A percentile compares a stretch with the other conserved stretches of the same genome.
Evolutionary conservation across 257 asterid species (phyloP).

Genomic region (Nyctanthes arbortristis): DNA sequence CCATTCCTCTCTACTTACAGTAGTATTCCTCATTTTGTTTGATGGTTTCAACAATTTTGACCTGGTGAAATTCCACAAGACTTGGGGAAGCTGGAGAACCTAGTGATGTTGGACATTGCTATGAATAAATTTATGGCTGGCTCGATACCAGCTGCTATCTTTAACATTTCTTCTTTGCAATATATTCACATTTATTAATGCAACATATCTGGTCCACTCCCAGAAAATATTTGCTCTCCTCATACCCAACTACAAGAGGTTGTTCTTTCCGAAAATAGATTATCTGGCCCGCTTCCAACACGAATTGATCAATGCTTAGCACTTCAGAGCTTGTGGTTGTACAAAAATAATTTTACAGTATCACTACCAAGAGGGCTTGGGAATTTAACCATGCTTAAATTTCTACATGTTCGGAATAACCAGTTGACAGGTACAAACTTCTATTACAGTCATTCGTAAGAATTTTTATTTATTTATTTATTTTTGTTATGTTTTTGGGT

Average conservation of each 20-base stretch:
- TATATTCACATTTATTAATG: neutral
- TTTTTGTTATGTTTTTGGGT: too few relatives aligned
- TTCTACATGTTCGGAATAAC: conserved; percentile 22
- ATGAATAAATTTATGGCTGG: conserved; percentile 10
- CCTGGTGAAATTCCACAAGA: conserved; percentile 27
- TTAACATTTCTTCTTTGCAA: conserved; percentile 14
- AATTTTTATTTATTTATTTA: too few relatives aligned
- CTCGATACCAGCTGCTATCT: neutral
- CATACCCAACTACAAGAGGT: conserved; percentile 24
- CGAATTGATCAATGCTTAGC: conserved; percentile 7
- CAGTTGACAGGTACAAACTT: conserved; percentile 18
- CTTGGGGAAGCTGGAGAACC: conserved; percentile 8
- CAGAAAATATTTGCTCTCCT: conserved; percentile 22
- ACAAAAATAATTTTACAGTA: conserved; percentile 22
- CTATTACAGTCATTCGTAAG: too few relatives aligned
- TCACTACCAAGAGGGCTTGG: conserved; percentile 30
- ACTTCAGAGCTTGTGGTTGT: conserved; percentile 4
- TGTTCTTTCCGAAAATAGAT: conserved; percentile 9
- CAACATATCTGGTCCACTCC: conserved; percentile 28
- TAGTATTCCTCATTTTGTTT: too few relatives aligned
- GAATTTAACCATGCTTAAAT: conserved; percentile 28
- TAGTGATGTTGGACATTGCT: neutral
- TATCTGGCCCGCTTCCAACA: conserved; percentile 10
- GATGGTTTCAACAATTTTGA: neutral
- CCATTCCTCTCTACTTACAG: too few relatives aligned